These are phyloP conservation scores for Fusarium setosum DNA, from an alignment of 2,329 filamentous ascomycete genomes.

Conservation along the genomic window DNA sequence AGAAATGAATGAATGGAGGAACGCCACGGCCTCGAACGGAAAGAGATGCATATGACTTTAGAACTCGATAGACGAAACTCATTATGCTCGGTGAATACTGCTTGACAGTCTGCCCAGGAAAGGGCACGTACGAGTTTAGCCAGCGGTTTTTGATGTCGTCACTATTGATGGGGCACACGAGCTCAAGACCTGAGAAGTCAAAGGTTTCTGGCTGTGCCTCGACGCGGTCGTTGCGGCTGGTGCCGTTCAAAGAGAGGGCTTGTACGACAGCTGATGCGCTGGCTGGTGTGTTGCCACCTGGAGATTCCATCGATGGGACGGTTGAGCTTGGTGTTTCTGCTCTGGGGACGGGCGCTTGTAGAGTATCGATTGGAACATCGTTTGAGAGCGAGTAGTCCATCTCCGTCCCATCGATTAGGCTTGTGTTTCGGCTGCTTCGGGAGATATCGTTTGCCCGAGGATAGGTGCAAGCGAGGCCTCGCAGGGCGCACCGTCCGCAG, in stretches of 20 bases:
- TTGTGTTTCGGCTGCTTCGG: not conserved
- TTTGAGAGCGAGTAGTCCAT: not conserved
- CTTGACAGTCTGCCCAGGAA: constrained; percentile 56
- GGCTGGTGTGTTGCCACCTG: not conserved
- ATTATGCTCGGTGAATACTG: constrained; percentile 51
- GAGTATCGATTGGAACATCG: not conserved
- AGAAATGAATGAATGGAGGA: constrained; percentile 58
- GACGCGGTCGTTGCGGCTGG: no score
- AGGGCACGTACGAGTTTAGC: constrained; percentile 59
- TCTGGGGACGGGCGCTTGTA: not conserved
- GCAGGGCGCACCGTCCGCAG: constrained; percentile 48
- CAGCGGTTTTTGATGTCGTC: constrained; percentile 61
- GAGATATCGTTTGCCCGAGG: constrained; percentile 11
- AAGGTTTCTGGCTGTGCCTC: constrained; percentile 18
- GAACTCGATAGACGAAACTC: constrained; percentile 53
- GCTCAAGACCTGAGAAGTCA: constrained; percentile 49
- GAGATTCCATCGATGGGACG: not conserved
- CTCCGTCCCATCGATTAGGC: not conserved
- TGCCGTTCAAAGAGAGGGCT: not conserved
- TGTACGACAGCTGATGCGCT: not conserved
- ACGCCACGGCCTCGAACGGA: constrained; percentile 49
- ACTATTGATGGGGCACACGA: constrained; percentile 59
- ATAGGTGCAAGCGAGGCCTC: constrained; percentile 47
- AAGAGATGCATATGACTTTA: constrained; percentile 57
- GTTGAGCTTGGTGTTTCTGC: not conserved